Evolutionary conservation across 306 rosid genomes (phyloP), one percentile per base, ranked within the genome.

Genomic region (Vigna mungo): DNA sequence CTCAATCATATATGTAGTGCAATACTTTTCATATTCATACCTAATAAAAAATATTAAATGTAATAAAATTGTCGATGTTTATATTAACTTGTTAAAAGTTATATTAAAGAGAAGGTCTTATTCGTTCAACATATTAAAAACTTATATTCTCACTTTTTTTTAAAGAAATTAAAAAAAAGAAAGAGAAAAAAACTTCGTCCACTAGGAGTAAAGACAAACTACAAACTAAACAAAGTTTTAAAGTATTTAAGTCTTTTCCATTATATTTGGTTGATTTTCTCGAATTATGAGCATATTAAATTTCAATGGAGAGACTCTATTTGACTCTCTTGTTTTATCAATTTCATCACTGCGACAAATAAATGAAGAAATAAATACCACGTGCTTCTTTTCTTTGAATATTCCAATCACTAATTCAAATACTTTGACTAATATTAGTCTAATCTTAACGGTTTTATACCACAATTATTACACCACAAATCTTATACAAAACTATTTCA

Each of bases 241-340:
- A 27, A 18, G 27, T 27, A 48, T 52, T 71, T 10, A 71, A 71
- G 36, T 37, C 9, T 53, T 71, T 71, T 36, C 52, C 62, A 32
- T 16, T 70, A 32, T 30, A 51, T 51, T 51, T 9, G 30, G 3
- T 70, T 70, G 27, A 30, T 51, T 70, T 49, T 32, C 47, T 70
- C 30, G 15, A 15, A 47, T 25, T 34, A 21, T 25, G 13, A 25
- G 0, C 9, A 61, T 25, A 43, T 66, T 62, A 7, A 56, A 37
- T 81, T 68, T 75, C 49, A 23, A 8, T 32, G 17, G 23, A 36
- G 68, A 58, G 6, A 23, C 32, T 49, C 9, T 23, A 41, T 52
- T 55, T 36, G 36, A 68, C 62, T 72, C 3, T 7, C 3, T 7
- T 39, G 6, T 46, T 20, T 55, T 17, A 37, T 56, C 16, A 9